Base-by-base conservation (phyloP, 352 stramenopile species). In the Pythium phragmitis region DNA sequence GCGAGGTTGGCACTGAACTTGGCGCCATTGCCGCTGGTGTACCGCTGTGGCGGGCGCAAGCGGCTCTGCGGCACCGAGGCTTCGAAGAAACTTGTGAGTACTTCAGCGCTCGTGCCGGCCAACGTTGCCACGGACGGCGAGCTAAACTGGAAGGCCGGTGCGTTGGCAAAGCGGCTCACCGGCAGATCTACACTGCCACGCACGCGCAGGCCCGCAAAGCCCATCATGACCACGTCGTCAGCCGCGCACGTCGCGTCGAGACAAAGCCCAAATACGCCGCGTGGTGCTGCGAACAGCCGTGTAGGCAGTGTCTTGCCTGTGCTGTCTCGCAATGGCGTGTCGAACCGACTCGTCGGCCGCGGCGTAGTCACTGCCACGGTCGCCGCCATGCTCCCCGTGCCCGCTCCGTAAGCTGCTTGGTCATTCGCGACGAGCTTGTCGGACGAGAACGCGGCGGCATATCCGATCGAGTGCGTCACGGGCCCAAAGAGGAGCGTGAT, bases 401-500 rank as follows among this genome's bases (percentile, higher is more conserved):
- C 34, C 3, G 26, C 26, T 30, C 26, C 26, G 26, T 30, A 5
- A 39, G 34, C 34, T 14, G 34, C 34, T 9, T 13, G 7, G 11
- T 6, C 34, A 23, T 7, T 49, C 28, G 21, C 12, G 8, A 12
- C 16, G 7, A 63, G 28, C 9, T 19, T 48, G 7, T 34, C 3
- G 3, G 58, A 51, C 23, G 58, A 36, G 26, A 59, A n/a, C 4
- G n/a, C 47, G 5, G 39, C 28, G 21, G 9, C 26, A 37, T 53
- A 53, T 1, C 19, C 28, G n/a, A 59, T 21, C 9, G 21, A 34
- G 3, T 33, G n/a, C 17, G 11, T 23, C 21, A 47, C 39, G 7
- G 58, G 30, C 1, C 48, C 37, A 30, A 65, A 58, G n/a, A 53
- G 16, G 14, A 65, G 37, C 21, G 58, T 59, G n/a, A 65, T 30